Conservation (phyloP, 495 filamentous ascomycete genomes). For the Hypoxylon fuscum region DNA sequence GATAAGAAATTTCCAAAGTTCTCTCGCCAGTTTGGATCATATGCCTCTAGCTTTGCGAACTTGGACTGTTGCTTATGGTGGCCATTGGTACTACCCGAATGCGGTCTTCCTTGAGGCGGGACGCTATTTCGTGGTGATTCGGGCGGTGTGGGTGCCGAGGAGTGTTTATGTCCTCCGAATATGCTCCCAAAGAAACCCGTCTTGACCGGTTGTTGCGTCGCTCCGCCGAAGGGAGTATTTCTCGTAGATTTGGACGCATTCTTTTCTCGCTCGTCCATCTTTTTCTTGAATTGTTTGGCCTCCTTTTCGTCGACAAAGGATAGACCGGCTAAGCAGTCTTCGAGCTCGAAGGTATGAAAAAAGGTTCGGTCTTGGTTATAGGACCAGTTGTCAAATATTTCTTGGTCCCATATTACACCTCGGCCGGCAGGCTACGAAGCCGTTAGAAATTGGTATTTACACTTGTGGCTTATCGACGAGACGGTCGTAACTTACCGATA, state of each 20-base stretch:
- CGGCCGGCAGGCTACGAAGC: slow-evolving; percentile 71
- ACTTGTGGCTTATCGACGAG: background rate
- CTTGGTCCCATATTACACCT: slow-evolving; percentile 98
- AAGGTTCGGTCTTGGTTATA: slow-evolving; percentile 97
- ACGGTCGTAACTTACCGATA: slow-evolving; percentile 74
- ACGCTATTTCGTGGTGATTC: slow-evolving; percentile 59
- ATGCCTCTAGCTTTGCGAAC: slow-evolving; percentile 77
- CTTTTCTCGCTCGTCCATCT: slow-evolving; percentile 93
- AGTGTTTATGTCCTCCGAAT: slow-evolving; percentile 74
- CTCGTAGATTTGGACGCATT: slow-evolving; percentile 86
- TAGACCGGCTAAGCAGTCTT: slow-evolving; percentile 86
- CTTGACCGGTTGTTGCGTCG: slow-evolving; percentile 53
- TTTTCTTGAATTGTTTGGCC: slow-evolving; percentile 91
- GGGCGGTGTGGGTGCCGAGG: slow-evolving; percentile 66
- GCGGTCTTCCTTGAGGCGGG: slow-evolving; percentile 52
- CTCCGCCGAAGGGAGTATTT: slow-evolving; percentile 77
- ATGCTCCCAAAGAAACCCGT: slow-evolving; percentile 69
- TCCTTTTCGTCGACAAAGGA: slow-evolving; percentile 97
- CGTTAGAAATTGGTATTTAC: slow-evolving; percentile 35
- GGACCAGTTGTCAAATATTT: slow-evolving; percentile 91
- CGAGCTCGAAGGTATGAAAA: slow-evolving; percentile 96
- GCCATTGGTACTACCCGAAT: slow-evolving; percentile 53
- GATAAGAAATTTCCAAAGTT: slow-evolving; percentile 80
- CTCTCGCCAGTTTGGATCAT: slow-evolving; percentile 85
- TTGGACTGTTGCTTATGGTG: slow-evolving; percentile 51